A percentile compares a stretch with the other conserved stretches of the same genome.
Conservation (phyloP, 208 protist genomes). For the Leishmania tropica region DNA sequence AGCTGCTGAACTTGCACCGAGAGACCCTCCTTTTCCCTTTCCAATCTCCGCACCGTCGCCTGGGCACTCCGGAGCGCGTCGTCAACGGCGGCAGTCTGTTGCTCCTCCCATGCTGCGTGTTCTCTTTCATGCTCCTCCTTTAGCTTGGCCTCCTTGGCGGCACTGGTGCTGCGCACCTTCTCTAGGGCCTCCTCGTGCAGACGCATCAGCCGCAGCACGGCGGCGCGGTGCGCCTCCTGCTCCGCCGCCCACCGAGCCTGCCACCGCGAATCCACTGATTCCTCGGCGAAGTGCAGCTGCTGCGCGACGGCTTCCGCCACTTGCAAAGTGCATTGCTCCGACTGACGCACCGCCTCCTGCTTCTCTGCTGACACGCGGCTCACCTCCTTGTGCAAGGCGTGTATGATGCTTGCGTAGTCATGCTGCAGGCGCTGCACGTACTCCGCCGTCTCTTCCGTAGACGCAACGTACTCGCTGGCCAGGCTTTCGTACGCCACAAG, state of each 20-base stretch:
- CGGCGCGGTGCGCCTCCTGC: conserved; percentile 23
- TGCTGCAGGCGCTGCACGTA: conserved; percentile 36
- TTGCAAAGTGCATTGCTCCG: neutral
- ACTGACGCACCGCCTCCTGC: conserved; percentile 28
- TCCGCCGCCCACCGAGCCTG: conserved; percentile 28
- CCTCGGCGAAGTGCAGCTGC: conserved; percentile 21
- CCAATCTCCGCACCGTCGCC: conserved; percentile 23
- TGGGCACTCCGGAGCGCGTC: conserved; percentile 20
- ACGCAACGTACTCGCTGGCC: conserved; percentile 31
- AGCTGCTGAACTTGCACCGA: conserved; percentile 4
- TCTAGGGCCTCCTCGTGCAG: conserved; percentile 18
- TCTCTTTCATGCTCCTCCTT: conserved; percentile 37
- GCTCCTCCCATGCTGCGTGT: conserved; percentile 21
- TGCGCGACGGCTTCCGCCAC: conserved; percentile 12
- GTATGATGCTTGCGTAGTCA: conserved; percentile 35
- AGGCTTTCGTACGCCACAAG: conserved; percentile 32
- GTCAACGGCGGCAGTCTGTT: conserved; percentile 26
- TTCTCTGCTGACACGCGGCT: conserved; percentile 22
- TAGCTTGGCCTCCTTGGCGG: conserved; percentile 21
- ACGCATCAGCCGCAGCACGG: neutral
- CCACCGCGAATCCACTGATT: conserved; percentile 36
- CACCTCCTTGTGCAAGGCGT: conserved; percentile 33
- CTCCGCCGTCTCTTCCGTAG: conserved; percentile 26
- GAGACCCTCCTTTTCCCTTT: conserved; percentile 16
- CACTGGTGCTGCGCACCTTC: conserved; percentile 28